Base-by-base conservation (phyloP, 805 yeast genomes). In the Wickerhamomyces xylosicus region DNA sequence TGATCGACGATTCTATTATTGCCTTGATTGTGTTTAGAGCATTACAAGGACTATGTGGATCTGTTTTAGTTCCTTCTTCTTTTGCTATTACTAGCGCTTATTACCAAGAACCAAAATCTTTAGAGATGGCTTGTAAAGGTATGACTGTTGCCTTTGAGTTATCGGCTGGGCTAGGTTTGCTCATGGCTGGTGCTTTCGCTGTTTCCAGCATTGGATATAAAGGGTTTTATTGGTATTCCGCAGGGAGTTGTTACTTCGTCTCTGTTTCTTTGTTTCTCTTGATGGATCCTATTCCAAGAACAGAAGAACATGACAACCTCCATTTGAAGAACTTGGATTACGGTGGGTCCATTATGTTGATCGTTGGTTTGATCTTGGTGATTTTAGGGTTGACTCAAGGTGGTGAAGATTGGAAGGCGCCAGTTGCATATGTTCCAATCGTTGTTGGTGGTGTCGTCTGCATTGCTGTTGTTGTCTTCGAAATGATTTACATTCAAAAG, bases 341-440 rank as follows among this genome's bases (percentile, higher is more conserved):
- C 42, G 41, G 45, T n/a, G 71, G 68, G 10, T 51, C 59, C 0
- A 7, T 52, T 1, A 11, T 60, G 13, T 41, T 66, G 11, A 60
- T 69, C 17, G 37, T 47, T 15, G 71, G 69, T 0, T 44, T 57
- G 4, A 33, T 67, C 3, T 46, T 69, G 29, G 44, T 67, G 3
- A 66, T 68, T 20, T 54, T 64, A 9, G 76, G 72, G 0, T 52
- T 69, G 35, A 67, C 70, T 0, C 66, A 67, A 44, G 72, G 69
- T 18, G 73, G 72, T 19, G 59, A 57, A 5, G 49, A 52, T 1
- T 70, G 74, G 74, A 52, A 53, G 3, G 39, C 55, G 2, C 65
- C 73, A 1, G 48, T 53, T 15, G 63, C 66, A 1, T 67, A 67
- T 42, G 67, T 66, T 14, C 61, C 73, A 0, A 41, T 69, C 1